Percentiles rank a stretch among this genome's conserved stretches.
phyloP scores from a whole-genome alignment of 2,329 filamentous ascomycete genomes.

The Albifimbria verrucaria region DNA sequence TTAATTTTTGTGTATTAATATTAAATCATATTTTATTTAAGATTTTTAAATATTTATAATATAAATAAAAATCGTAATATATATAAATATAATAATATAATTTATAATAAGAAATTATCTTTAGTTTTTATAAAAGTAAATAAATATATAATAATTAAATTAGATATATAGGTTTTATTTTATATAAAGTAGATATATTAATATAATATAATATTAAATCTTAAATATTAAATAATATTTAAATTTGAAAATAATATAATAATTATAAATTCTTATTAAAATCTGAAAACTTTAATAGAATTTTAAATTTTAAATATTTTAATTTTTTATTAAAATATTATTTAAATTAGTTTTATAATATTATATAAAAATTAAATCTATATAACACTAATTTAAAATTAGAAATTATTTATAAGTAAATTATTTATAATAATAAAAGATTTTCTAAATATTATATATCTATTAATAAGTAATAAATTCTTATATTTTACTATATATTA shows the following conservation, averaged over 20 bases:
- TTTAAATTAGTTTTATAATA: neutral
- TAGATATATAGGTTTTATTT: no score
- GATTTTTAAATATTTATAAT: no score
- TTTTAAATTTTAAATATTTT: neutral
- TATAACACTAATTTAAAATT: neutral
- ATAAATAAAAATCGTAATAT: no score
- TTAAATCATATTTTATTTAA: no score
- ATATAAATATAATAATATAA: no score
- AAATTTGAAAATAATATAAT: no score
- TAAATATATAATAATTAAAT: no score
- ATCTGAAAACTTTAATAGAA: neutral
- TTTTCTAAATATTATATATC: neutral
- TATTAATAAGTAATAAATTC: neutral
- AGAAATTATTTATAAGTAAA: neutral
- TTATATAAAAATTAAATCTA: neutral
- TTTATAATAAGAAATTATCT: no score
- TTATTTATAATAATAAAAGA: slow-evolving; percentile 2
- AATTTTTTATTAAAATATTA: neutral
- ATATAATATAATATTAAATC: neutral
- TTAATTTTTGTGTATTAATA: no score
- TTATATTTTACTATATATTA: neutral
- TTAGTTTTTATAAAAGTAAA: no score
- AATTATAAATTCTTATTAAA: neutral
- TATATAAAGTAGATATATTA: no score
- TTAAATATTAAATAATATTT: neutral